Base-by-base conservation (phyloP, 176 grass and related monocot species). In the Avena sativa region DNA sequence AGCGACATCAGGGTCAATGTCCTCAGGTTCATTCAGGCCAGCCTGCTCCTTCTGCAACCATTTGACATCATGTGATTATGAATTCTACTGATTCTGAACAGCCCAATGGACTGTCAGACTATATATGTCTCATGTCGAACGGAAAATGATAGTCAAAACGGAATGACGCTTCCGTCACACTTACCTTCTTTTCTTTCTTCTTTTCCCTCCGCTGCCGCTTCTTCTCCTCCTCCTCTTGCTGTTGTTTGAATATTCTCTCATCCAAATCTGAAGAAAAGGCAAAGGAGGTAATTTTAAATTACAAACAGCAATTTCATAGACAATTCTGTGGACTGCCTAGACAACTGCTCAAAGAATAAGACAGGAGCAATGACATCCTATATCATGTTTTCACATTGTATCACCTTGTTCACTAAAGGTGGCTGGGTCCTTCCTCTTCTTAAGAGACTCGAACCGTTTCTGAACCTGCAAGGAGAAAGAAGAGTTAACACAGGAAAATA, bases 101-200 rank as follows among this genome's bases (percentile, higher is more conserved):
- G 13, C 53, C n/a, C 74, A 74, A 9, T 43, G 3, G 23, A 67
- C 38, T 44, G 53, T 83, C 61, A 17, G 19, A 74, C 26, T 48
- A 43, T 57, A 17, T 60, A 65, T 20, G 59, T 84, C 66, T 8
- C 58, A 64, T 84, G 62, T 83, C 14, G 4, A 47, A 67, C 21
- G 2, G 11, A 74, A 86, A 36, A 51, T 7, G 3, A 75, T 79
- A 68, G 34, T 26, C 44, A 3, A 50, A 77, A 44, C 1, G 75
- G 16, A 75, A 6, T 30, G 15, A 20, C 60, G 83, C 13, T 43
- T 43, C 40, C 16, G 28, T 26, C 59, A 26, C 58, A 23, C 78
- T 90, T 69, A 98, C 96, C 90, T 95, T 98, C 84, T 95, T 98
- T 80, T 98, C 93, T 85, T 98, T 95, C 84, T 98, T 98, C 81